These are phyloP conservation scores for Amborella trichopoda DNA, from an alignment of 164 flowering plant species.

Conservation along the genomic window DNA sequence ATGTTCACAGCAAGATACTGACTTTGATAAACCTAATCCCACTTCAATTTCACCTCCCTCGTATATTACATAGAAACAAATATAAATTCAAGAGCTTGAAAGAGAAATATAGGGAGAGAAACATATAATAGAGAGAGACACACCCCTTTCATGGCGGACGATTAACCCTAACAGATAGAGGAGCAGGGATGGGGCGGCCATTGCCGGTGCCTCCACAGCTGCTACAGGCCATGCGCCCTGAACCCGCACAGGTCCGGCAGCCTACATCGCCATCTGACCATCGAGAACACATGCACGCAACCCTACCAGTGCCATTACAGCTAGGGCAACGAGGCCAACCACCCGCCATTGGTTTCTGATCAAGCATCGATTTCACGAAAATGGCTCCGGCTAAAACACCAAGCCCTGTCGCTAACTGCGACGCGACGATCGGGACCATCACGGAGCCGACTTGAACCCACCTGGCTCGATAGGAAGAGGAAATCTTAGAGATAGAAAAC, in stretches of 20 bases:
- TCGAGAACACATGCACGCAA: conserved; percentile 58
- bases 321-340: conserved; percentile 51
- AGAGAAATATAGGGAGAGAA: too few species aligned
- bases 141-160: too few species aligned
- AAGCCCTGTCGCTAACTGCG: conserved; percentile 81
- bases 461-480: too few species aligned
- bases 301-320: conserved; percentile 88
- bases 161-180: conserved; percentile 35
- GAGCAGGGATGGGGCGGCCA: conserved; percentile 81
- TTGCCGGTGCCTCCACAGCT: conserved; percentile 93
- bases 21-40: too few species aligned
- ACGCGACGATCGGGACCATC: conserved; percentile 64
- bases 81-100: too few species aligned
- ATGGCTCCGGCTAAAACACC: conserved; percentile 82
- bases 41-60: too few species aligned
- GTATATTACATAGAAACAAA: too few species aligned
- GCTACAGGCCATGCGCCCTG: conserved; percentile 73
- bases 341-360: conserved; percentile 73
- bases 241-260: conserved; percentile 78
- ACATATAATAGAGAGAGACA: too few species aligned
- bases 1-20: too few species aligned
- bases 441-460: too few species aligned
- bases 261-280: conserved; percentile 96
- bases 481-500: too few species aligned
- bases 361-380: conserved; percentile 63